phyloP scores from a whole-genome alignment of 2,329 filamentous ascomycete genomes.

The Esteya vermicola region DNA sequence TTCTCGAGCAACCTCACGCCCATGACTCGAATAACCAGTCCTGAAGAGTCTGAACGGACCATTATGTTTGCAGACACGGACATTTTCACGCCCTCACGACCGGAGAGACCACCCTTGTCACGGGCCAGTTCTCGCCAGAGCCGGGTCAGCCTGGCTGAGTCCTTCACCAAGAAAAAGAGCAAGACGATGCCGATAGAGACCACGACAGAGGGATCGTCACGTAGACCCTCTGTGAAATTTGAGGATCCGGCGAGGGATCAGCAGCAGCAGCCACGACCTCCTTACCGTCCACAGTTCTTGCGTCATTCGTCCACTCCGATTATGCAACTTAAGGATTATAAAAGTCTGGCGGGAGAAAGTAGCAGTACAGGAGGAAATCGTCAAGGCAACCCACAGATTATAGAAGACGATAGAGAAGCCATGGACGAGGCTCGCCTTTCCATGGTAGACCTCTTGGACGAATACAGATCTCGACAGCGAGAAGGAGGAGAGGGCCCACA shows the following conservation, averaged over 20 bases:
- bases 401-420: background rate
- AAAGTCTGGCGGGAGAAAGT: too few species aligned
- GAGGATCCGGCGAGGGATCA: constrained; percentile 26
- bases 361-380: too few species aligned
- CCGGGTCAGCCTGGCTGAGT: constrained; percentile 26
- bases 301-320: constrained; percentile 5
- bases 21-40: constrained; percentile 48
- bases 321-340: constrained; percentile 1
- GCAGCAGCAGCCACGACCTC: constrained; percentile 23
- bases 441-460: constrained; percentile 29
- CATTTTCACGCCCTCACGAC: constrained; percentile 11
- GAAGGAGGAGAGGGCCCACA: background rate
- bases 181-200: background rate
- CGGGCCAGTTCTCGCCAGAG: constrained; percentile 32
- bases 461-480: constrained; percentile 16
- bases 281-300: constrained; percentile 3
- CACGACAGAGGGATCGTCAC: too few species aligned
- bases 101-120: constrained; percentile 24
- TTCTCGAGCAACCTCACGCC: constrained; percentile 65
- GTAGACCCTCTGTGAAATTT: constrained; percentile 43
- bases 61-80: constrained; percentile 58
- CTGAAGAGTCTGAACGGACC: constrained; percentile 51
- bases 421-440: constrained; percentile 21
- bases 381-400: too few species aligned
- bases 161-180: constrained; percentile 23